Evolutionary conservation across 2,329 filamentous ascomycete species (phyloP), one percentile per base, ranked within the genome.

Genomic region (Verticillium longisporum): DNA sequence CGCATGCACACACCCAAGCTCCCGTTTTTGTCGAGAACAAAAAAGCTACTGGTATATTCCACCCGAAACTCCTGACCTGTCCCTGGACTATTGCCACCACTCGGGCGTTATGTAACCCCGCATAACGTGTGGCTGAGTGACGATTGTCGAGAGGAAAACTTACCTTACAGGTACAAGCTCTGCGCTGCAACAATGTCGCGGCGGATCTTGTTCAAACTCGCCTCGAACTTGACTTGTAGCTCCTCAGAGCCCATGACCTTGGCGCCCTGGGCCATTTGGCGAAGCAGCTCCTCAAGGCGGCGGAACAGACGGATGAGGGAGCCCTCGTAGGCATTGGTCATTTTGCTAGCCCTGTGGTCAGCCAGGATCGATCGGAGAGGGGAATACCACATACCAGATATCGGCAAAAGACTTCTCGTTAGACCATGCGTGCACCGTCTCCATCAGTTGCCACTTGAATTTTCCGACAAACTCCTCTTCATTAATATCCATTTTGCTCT

Each of bases 231-330:
- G 72, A 88, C 84, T 71, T 93, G 90, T 61, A 99, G 80, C 70
- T 98, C 95, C 63, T 96, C 92, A 73, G 90, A 97, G 69, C 95
- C 95, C 95, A 99, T 99, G 65, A 97, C 94, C 78, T 97, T 98
- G 66, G 91, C 86, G 31, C 94, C 95, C 77, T 98, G 91, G 15
- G 90, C 94, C 84, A 98, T 96, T 75, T 99, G 95, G 66, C 95
- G 86, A 38, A 99, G 81, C 61, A 97, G 82, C 77, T 99, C 95
- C 76, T 99, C 95, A 36, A 99, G 82, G 21, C 95, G 90, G 60
- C 95, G 90, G 86, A 99, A 99, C 45, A 97, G 87, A 57, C 95
- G 92, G 68, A 99, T 98, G 63, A 99, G 80, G 62, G 92, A 97
- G 63, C 95, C 95, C 78, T 99, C 95, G 75, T 97, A 99, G 33